Percentiles rank a stretch among this genome's conserved stretches.
Evolutionary conservation across 805 yeast species (phyloP).

Genomic region (Suhomyces pyralidae): DNA sequence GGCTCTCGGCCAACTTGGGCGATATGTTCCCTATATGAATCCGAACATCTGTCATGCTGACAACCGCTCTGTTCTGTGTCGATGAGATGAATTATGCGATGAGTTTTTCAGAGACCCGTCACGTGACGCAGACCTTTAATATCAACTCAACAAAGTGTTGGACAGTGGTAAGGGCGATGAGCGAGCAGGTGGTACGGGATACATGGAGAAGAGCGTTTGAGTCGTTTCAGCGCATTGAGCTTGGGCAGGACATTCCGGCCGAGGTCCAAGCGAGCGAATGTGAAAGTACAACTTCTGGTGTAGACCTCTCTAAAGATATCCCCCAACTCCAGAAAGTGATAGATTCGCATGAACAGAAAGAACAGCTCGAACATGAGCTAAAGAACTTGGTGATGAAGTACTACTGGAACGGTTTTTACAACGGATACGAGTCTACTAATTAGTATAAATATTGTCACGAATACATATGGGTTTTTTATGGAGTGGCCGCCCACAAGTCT

Average conservation of each 20-base stretch:
- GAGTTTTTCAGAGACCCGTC: neutral
- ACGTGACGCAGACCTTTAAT: neutral
- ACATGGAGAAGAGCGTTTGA: neutral
- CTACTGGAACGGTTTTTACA: constrained; percentile 34
- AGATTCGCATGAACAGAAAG: constrained; percentile 12
- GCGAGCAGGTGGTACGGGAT: neutral
- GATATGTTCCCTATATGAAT: constrained; percentile 73
- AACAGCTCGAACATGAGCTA: constrained; percentile 19
- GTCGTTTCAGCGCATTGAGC: neutral
- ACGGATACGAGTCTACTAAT: constrained; percentile 12
- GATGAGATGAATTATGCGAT: neutral
- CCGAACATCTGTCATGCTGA: constrained; percentile 3
- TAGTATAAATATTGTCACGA: neutral
- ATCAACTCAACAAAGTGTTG: no score
- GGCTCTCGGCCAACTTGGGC: constrained; percentile 42
- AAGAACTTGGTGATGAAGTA: constrained; percentile 24
- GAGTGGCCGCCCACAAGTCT: constrained; percentile 61
- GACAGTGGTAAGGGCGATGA: neutral
- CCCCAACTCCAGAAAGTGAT: constrained; percentile 11
- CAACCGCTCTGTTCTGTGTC: no score
- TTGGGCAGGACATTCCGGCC: no score
- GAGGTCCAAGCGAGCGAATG: no score
- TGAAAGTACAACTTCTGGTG: neutral
- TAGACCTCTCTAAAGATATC: neutral
- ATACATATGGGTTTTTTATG: neutral